Conservation (phyloP, 2,329 filamentous ascomycete species). For the Ophiobolus disseminans region DNA sequence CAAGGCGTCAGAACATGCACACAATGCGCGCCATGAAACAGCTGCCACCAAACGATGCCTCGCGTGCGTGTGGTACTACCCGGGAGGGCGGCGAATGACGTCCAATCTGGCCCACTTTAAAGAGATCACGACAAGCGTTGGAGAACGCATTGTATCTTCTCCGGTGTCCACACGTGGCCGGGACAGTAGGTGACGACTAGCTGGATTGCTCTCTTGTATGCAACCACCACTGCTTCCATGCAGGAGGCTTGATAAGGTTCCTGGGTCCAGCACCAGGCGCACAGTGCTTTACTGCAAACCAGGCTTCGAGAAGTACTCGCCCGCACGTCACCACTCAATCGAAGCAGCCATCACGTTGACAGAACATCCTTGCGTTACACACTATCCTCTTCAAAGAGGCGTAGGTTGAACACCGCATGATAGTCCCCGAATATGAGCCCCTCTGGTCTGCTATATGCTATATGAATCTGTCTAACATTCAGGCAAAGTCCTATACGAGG, state of each 20-base stretch:
- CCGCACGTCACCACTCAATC: constrained; percentile 19
- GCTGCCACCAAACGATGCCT: constrained; percentile 27
- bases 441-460: constrained; percentile 9
- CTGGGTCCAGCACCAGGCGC: constrained; percentile 13
- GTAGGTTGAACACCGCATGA: not conserved
- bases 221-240: constrained; percentile 15
- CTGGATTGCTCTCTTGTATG: constrained; percentile 9
- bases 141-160: constrained; percentile 25
- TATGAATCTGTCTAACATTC: not conserved
- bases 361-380: not conserved
- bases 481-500: constrained; percentile 1
- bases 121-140: constrained; percentile 17
- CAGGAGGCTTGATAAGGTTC: constrained; percentile 18
- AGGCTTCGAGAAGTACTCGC: constrained; percentile 18
- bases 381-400: constrained; percentile 1
- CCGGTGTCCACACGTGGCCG: constrained; percentile 13
- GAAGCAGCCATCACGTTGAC: constrained; percentile 2
- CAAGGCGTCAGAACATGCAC: constrained; percentile 28
- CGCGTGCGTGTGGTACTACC: constrained; percentile 19
- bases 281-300: constrained; percentile 17
- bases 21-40: constrained; percentile 36
- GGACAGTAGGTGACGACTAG: constrained; percentile 9
- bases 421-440: not conserved
- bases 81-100: constrained; percentile 24
- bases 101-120: constrained; percentile 13